A percentile compares a stretch with the other conserved stretches of the same genome.
phyloP scores from a whole-genome alignment of 257 asterid species.

The Dorcoceras hygrometricum region DNA sequence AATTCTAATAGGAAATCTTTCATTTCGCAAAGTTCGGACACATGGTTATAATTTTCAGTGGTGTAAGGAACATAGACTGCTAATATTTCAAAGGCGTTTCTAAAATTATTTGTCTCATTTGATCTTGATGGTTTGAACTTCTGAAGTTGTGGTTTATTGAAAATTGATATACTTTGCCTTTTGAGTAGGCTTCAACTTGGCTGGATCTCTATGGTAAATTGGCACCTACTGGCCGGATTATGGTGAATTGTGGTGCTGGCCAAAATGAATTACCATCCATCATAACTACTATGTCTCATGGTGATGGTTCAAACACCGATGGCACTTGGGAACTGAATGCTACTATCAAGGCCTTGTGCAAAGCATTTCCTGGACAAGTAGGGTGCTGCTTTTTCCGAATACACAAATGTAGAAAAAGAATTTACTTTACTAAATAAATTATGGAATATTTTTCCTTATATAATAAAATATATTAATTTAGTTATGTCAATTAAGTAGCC shows the following conservation, averaged over 20 bases:
- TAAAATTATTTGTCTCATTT: no score
- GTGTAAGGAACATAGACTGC: no score
- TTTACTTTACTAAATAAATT: no score
- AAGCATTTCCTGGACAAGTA: conserved; percentile 76
- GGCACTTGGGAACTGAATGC: conserved; percentile 47
- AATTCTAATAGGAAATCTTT: background rate
- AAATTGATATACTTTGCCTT: conserved; percentile 17
- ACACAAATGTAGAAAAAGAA: background rate
- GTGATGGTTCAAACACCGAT: conserved; percentile 22
- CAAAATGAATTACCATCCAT: conserved; percentile 24
- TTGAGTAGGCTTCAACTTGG: conserved; percentile 62
- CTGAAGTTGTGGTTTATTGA: background rate
- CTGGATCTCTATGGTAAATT: conserved; percentile 42
- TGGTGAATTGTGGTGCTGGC: conserved; percentile 81
- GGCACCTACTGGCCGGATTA: conserved; percentile 77
- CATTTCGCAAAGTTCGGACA: no score
- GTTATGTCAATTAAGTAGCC: no score
- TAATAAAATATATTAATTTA: no score
- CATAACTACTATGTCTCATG: conserved; percentile 15
- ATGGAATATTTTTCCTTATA: no score
- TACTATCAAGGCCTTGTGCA: conserved; percentile 54
- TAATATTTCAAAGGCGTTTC: no score
- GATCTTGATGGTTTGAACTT: conserved; percentile 8
- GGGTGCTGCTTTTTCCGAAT: background rate
- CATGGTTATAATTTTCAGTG: no score